Percentiles rank a stretch among this genome's conserved stretches.
Evolutionary conservation across 352 stramenopile species (phyloP).

Genomic region (Pythium volutum): DNA sequence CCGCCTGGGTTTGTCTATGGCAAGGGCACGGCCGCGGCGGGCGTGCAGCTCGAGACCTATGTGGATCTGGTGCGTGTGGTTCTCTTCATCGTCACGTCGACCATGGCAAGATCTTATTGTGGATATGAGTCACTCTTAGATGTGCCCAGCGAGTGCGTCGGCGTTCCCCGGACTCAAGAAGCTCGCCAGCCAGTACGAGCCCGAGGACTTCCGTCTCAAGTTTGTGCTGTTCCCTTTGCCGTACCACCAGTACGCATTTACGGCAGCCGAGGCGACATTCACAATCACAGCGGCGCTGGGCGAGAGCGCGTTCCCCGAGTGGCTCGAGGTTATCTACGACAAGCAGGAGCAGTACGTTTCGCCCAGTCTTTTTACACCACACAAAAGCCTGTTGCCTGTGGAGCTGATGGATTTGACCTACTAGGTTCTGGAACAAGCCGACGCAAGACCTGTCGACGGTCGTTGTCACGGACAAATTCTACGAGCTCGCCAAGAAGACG

Average conservation of each 20-base stretch:
- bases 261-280: constrained; percentile 55
- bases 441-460: constrained; percentile 76
- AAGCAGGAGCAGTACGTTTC: constrained; percentile 69
- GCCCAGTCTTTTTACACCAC: too few species aligned
- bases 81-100: background rate
- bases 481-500: constrained; percentile 54
- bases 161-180: constrained; percentile 68
- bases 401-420: background rate
- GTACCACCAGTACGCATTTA: constrained; percentile 77
- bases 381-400: background rate
- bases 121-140: constrained; percentile 31
- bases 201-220: constrained; percentile 55
- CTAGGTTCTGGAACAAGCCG: constrained; percentile 73
- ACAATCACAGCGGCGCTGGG: constrained; percentile 61
- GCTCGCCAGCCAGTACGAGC: constrained; percentile 48
- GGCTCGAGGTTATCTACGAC: constrained; percentile 77
- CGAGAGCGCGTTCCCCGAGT: constrained; percentile 52
- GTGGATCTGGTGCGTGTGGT: constrained; percentile 56
- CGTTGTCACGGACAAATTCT: constrained; percentile 64
- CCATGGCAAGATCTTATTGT: too few species aligned
- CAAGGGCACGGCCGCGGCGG: constrained; percentile 42
- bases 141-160: constrained; percentile 71
- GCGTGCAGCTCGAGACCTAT: constrained; percentile 81
- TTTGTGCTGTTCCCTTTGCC: constrained; percentile 79
- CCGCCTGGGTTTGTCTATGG: constrained; percentile 65